A percentile compares a stretch with the other conserved stretches of the same genome.
These are phyloP conservation scores for Phalaenopsis aphrodite DNA, from an alignment of 106 monocot species.

Conservation along the genomic window DNA sequence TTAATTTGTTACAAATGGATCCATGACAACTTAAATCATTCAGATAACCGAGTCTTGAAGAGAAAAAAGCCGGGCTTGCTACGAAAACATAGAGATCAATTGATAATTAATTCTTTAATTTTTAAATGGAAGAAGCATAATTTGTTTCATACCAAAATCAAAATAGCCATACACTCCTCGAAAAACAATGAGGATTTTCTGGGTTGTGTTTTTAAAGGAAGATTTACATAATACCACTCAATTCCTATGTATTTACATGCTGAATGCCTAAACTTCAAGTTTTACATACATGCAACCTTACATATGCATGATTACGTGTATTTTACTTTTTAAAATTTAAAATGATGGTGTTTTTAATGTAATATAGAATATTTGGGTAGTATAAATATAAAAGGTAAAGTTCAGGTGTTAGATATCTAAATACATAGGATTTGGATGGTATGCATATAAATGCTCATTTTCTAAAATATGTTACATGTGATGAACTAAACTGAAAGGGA, in stretches of 20 bases:
- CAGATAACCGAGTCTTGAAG: background rate
- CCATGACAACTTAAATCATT: background rate
- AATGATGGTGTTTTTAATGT: too few species aligned
- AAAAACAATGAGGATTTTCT: background rate
- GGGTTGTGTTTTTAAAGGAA: background rate
- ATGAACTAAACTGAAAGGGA: background rate
- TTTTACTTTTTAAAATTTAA: too few species aligned
- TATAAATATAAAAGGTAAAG: too few species aligned
- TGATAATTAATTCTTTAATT: background rate
- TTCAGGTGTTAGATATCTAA: too few species aligned
- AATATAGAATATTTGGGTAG: too few species aligned
- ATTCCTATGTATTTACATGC: too few species aligned
- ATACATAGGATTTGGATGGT: too few species aligned
- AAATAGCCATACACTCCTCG: background rate
- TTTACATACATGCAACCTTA: too few species aligned
- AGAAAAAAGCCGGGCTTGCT: background rate
- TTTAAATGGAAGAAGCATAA: background rate
- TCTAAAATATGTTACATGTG: background rate
- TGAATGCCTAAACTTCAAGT: too few species aligned
- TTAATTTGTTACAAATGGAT: background rate
- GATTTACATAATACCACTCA: too few species aligned
- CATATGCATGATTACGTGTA: too few species aligned
- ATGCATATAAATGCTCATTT: background rate
- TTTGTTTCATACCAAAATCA: background rate
- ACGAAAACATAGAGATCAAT: background rate